Evolutionary conservation across 129 eudicot genomes (phyloP).

Genomic region (Silybum marianum): DNA sequence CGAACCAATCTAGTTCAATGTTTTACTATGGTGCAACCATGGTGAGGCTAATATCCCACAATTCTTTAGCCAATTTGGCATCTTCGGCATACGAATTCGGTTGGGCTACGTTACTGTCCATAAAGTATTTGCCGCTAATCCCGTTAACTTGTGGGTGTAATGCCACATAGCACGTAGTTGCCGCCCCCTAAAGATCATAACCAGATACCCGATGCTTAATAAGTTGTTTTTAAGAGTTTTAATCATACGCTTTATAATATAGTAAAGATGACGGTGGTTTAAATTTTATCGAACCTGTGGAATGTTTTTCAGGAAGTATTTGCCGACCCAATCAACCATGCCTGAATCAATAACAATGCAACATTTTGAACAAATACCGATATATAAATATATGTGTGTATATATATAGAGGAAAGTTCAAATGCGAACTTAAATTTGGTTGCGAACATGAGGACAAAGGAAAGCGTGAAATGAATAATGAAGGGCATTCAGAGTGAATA

Average conservation of each 20-base stretch:
- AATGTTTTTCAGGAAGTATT: slow-evolving; percentile 60
- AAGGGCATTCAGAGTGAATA: too few relatives aligned
- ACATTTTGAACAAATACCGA: background rate
- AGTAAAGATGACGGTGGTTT: background rate
- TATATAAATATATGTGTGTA: too few relatives aligned
- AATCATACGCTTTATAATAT: too few relatives aligned
- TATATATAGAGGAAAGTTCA: too few relatives aligned
- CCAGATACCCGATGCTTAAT: background rate
- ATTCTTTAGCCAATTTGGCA: slow-evolving; percentile 32
- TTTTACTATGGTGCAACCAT: slow-evolving; percentile 32
- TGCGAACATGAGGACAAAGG: too few relatives aligned
- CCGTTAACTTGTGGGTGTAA: slow-evolving; percentile 37
- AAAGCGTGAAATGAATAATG: too few relatives aligned
- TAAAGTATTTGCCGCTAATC: slow-evolving; percentile 36
- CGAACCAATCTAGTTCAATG: background rate
- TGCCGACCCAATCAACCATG: slow-evolving; percentile 45
- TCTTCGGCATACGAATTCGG: slow-evolving; percentile 37
- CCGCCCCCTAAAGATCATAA: slow-evolving; percentile 35
- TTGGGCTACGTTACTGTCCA: slow-evolving; percentile 34
- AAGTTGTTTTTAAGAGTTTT: background rate
- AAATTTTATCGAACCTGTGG: slow-evolving; percentile 55
- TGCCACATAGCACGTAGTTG: slow-evolving; percentile 38
- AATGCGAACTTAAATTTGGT: too few relatives aligned
- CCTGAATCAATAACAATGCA: slow-evolving; percentile 48
- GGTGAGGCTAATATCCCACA: slow-evolving; percentile 41